These are phyloP conservation scores for Mycena kentingensis DNA, from an alignment of 768 basidiomycete species.

Conservation along the genomic window DNA sequence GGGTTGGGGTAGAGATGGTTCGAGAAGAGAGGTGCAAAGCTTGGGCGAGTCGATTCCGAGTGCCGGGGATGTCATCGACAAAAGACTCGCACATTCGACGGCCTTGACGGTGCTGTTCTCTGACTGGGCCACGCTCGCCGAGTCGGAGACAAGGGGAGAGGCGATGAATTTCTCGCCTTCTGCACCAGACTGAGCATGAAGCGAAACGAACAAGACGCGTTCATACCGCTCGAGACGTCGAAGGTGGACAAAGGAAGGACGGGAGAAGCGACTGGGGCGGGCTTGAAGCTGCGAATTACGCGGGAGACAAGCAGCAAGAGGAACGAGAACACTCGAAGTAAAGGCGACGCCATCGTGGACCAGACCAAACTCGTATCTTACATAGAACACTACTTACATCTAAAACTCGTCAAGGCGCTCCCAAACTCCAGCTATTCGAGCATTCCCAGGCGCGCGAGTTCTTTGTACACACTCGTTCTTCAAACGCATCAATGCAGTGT, in stretches of 20 bases:
- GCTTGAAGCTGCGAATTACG: conserved; percentile 4
- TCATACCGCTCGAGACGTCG: neutral
- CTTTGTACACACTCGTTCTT: no score
- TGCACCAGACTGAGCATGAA: neutral
- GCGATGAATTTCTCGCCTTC: conserved; percentile 10
- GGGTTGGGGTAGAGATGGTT: conserved; percentile 3
- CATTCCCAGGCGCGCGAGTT: no score
- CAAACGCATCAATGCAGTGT: no score
- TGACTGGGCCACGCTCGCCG: no score
- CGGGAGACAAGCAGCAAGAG: no score
- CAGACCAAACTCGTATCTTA: no score
- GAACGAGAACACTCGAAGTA: no score
- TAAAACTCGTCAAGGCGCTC: no score
- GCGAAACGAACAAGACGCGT: neutral
- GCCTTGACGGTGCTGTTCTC: conserved; percentile 6
- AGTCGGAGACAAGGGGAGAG: neutral
- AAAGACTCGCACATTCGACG: conserved; percentile 3
- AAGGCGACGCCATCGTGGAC: no score
- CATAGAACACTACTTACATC: no score
- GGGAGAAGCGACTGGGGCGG: conserved; percentile 1
- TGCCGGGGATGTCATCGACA: conserved; percentile 12
- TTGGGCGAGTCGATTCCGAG: neutral
- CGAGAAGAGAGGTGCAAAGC: conserved; percentile 4
- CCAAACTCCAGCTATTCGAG: no score
- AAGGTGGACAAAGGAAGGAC: conserved; percentile 18